A percentile compares a stretch with the other conserved stretches of the same genome.
Evolutionary conservation across 2,329 filamentous ascomycete genomes (phyloP).

Genomic region (Cladosporium oxysporum): DNA sequence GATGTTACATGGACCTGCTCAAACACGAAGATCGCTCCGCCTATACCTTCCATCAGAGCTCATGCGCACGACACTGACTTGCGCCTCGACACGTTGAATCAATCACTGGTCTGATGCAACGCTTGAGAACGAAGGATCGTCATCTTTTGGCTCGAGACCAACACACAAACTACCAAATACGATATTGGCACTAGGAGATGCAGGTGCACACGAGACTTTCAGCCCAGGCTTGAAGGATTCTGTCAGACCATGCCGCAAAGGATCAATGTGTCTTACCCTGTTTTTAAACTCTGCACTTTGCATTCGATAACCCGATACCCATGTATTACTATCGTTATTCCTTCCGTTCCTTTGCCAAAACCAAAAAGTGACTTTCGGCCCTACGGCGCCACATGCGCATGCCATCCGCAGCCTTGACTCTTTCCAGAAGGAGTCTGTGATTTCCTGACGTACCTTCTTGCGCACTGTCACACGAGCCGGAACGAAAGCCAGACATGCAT

Average conservation of each 20-base stretch:
- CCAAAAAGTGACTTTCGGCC: not conserved
- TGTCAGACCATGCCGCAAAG: conserved; percentile 6
- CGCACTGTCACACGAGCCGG: not conserved
- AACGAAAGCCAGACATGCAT: not conserved
- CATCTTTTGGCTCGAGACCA: conserved; percentile 4
- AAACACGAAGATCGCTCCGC: not conserved
- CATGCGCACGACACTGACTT: not conserved
- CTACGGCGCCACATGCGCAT: not conserved
- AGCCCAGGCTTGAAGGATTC: conserved; percentile 4
- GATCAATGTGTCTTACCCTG: not conserved
- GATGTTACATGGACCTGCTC: not conserved
- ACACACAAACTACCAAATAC: not conserved
- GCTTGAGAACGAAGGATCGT: not conserved
- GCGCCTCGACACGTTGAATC: not conserved
- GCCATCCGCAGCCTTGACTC: not conserved
- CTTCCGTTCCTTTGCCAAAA: not conserved
- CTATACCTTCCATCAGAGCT: not conserved
- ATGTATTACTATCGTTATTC: conserved; percentile 4
- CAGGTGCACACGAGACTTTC: not conserved
- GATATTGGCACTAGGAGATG: not conserved
- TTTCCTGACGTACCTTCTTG: not conserved
- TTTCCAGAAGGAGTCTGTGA: conserved; percentile 6
- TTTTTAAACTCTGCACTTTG: not conserved
- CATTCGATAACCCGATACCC: conserved; percentile 10
- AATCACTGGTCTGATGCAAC: not conserved